phyloP scores from a whole-genome alignment of 2,329 filamentous ascomycete genomes.

The Pseudogymnoascus sp. region DNA sequence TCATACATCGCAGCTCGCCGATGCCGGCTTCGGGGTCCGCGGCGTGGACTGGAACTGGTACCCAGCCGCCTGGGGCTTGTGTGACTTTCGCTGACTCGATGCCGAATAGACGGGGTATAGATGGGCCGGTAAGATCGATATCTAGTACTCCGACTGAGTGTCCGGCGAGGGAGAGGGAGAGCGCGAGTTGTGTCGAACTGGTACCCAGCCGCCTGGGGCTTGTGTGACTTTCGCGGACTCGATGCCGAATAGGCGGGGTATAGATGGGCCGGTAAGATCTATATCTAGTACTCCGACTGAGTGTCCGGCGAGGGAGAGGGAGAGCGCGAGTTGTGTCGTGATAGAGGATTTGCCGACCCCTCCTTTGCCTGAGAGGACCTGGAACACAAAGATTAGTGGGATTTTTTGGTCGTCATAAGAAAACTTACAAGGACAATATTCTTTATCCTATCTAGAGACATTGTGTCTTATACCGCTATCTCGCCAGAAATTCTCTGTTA shows the following conservation, averaged over 20 bases:
- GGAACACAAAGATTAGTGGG: conserved; percentile 6
- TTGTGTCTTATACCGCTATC: conserved; percentile 27
- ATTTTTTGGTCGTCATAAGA: not conserved
- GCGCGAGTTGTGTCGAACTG: conserved; percentile 76
- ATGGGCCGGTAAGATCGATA: conserved; percentile 91
- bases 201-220: conserved; percentile 84
- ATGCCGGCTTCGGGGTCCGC: conserved; percentile 42
- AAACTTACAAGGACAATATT: conserved; percentile 63
- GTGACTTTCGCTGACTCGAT: conserved; percentile 84
- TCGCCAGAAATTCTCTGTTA: not conserved
- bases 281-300: conserved; percentile 93
- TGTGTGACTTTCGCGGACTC: conserved; percentile 86
- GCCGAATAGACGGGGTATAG: conserved; percentile 88
- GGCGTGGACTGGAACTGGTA: conserved; percentile 76
- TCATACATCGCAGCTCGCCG: conserved; percentile 75
- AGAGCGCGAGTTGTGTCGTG: conserved; percentile 91
- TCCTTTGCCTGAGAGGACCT: conserved; percentile 89
- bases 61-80: conserved; percentile 85
- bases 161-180: conserved; percentile 77
- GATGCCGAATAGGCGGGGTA: conserved; percentile 87
- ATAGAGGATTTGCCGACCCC: conserved; percentile 96
- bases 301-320: conserved; percentile 74
- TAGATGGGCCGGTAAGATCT: conserved; percentile 91
- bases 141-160: conserved; percentile 91
- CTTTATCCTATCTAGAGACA: conserved; percentile 64